Evolutionary conservation across 139 green algal genomes (phyloP).

Genomic region (Yamagishiella unicocca): DNA sequence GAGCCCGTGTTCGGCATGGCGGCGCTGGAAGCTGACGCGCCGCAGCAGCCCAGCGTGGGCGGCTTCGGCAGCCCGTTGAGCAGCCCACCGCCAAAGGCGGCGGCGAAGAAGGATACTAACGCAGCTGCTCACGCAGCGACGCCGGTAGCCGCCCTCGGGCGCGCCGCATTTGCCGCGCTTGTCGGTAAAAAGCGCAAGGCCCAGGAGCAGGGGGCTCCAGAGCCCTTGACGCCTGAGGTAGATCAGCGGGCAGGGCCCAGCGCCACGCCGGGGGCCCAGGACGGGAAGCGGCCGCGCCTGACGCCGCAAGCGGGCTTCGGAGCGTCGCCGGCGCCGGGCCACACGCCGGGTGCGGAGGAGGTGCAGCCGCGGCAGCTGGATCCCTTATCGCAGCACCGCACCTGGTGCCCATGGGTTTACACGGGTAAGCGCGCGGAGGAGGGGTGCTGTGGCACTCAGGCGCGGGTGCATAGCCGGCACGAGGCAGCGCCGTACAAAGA

Average conservation of each 20-base stretch:
- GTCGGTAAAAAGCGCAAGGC: constrained; percentile 40
- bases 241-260: background rate
- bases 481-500: too few relatives aligned
- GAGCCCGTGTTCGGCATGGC: constrained; percentile 39
- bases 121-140: background rate
- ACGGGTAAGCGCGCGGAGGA: constrained; percentile 9
- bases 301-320: background rate
- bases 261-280: background rate
- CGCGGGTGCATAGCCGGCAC: too few relatives aligned
- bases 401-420: constrained; percentile 56
- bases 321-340: background rate
- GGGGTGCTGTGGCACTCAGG: background rate
- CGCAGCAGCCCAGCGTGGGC: background rate
- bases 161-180: background rate
- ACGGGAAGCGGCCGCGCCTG: constrained; percentile 4
- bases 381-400: constrained; percentile 35
- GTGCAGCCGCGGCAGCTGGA: constrained; percentile 35
- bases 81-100: too few relatives aligned
- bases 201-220: background rate
- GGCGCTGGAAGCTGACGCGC: background rate
- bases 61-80: background rate
- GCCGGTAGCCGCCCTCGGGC: background rate
- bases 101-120: too few relatives aligned
- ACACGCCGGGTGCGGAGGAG: background rate
- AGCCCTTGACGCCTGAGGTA: background rate